Conservation (phyloP, 192 early-diverging fungal species). For the Dissophora ornata region DNA sequence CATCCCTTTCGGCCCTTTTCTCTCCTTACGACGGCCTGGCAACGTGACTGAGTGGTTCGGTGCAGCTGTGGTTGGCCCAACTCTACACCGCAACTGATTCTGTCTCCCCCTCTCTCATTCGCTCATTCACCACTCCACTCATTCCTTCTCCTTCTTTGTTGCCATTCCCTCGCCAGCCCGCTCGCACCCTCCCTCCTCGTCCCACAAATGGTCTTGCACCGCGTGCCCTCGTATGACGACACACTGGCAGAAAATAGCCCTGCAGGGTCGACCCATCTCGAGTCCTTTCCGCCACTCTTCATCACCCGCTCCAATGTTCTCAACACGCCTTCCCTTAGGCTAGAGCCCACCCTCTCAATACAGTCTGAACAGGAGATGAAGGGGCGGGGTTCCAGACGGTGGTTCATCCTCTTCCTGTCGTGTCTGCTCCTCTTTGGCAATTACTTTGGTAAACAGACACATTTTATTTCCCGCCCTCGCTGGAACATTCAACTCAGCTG, state of each 20-base stretch:
- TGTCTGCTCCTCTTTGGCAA: slow-evolving; percentile 61
- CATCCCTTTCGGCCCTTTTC: too few species aligned
- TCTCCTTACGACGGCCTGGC: too few species aligned
- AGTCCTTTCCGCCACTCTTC: slow-evolving; percentile 37
- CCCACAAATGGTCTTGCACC: neutral
- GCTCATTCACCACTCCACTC: too few species aligned
- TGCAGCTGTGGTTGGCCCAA: too few species aligned
- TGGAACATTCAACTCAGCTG: too few species aligned
- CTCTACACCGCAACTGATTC: too few species aligned
- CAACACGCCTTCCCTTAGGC: slow-evolving; percentile 16
- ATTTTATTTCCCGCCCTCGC: too few species aligned
- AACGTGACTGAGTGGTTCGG: too few species aligned
- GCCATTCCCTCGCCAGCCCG: neutral
- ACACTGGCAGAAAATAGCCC: neutral
- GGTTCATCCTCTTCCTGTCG: slow-evolving; percentile 49
- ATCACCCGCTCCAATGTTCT: slow-evolving; percentile 35
- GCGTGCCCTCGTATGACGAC: neutral
- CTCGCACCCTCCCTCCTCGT: neutral
- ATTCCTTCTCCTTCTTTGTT: neutral
- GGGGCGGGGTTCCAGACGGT: slow-evolving; percentile 17
- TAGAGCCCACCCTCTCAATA: slow-evolving; percentile 3
- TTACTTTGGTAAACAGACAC: slow-evolving; percentile 60
- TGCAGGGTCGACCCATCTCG: slow-evolving; percentile 10
- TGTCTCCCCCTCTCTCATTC: too few species aligned
- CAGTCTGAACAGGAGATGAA: neutral